Conservation (phyloP, 257 asterid genomes). For the Solanum lycopersicoides region DNA sequence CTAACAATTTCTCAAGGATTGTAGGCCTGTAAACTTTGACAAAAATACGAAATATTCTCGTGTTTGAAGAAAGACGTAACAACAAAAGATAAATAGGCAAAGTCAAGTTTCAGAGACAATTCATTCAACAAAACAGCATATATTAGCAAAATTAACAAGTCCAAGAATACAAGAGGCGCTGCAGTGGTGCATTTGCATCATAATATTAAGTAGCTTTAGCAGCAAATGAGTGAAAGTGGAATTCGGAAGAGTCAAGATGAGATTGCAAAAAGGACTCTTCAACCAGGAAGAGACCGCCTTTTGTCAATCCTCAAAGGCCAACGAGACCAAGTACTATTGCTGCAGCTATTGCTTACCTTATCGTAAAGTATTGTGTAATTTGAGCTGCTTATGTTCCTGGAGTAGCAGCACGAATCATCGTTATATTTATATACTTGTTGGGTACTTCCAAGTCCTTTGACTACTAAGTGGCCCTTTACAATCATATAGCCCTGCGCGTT, state of each 20-base stretch:
- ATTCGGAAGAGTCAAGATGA: background rate
- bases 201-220: background rate
- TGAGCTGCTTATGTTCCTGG: constrained; percentile 47
- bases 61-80: background rate
- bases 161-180: background rate
- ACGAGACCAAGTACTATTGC: background rate
- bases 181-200: background rate
- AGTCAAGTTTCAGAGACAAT: background rate
- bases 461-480: constrained; percentile 39
- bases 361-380: constrained; percentile 52
- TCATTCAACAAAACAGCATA: background rate
- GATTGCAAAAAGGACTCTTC: background rate
- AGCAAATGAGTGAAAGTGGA: background rate
- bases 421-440: constrained; percentile 31
- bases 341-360: constrained; percentile 29
- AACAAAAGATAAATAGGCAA: background rate
- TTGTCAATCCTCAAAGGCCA: background rate
- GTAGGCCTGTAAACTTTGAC: background rate
- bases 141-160: background rate
- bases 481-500: constrained; percentile 33
- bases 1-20: background rate
- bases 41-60: background rate
- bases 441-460: constrained; percentile 49
- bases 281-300: background rate
- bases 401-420: constrained; percentile 26